Evolutionary conservation across 2,329 filamentous ascomycete species (phyloP).

Genomic region (Colletotrichum higginsianum): DNA sequence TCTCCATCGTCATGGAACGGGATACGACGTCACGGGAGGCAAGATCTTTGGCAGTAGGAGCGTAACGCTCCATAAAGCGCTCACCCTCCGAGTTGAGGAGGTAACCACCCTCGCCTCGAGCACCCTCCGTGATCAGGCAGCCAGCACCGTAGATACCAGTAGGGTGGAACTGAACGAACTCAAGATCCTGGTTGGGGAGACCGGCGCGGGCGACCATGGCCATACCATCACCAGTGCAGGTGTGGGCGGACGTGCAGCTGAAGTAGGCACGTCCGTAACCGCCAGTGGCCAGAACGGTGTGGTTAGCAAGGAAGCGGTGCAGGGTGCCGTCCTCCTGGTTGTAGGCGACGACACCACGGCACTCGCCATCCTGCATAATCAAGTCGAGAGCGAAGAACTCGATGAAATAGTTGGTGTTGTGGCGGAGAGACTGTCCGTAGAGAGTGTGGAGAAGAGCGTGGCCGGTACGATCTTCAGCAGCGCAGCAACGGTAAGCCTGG

Average conservation of each 20-base stretch:
- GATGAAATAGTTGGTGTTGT: constrained; percentile 99
- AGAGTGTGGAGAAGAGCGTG: constrained; percentile 98
- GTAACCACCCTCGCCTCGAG: constrained; percentile 98
- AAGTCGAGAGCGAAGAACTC: constrained; percentile 98
- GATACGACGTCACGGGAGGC: constrained; percentile 97
- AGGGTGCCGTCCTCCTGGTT: constrained; percentile 99
- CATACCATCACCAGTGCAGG: constrained; percentile 99
- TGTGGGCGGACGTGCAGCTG: constrained; percentile 97
- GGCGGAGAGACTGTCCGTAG: constrained; percentile 95
- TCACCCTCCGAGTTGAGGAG: constrained; percentile 98
- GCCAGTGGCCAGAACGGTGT: constrained; percentile 97
- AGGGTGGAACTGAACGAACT: constrained; percentile 99
- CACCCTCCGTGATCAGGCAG: constrained; percentile 97
- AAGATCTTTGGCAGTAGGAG: constrained; percentile 97
- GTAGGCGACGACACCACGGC: constrained; percentile 96
- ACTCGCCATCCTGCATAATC: constrained; percentile 97
- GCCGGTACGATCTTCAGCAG: constrained; percentile 95
- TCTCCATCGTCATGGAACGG: constrained; percentile 98
- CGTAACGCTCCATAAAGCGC: constrained; percentile 99
- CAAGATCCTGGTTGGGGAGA: constrained; percentile 98
- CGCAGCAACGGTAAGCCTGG: constrained; percentile 97
- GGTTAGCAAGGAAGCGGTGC: constrained; percentile 95
- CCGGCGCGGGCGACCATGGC: constrained; percentile 99
- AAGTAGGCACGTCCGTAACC: constrained; percentile 99
- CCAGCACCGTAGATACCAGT: constrained; percentile 99